Evolutionary conservation across 1,284 basidiomycete genomes (phyloP), one percentile per base, ranked within the genome.

Genomic region (Ustilago xerochloae): DNA sequence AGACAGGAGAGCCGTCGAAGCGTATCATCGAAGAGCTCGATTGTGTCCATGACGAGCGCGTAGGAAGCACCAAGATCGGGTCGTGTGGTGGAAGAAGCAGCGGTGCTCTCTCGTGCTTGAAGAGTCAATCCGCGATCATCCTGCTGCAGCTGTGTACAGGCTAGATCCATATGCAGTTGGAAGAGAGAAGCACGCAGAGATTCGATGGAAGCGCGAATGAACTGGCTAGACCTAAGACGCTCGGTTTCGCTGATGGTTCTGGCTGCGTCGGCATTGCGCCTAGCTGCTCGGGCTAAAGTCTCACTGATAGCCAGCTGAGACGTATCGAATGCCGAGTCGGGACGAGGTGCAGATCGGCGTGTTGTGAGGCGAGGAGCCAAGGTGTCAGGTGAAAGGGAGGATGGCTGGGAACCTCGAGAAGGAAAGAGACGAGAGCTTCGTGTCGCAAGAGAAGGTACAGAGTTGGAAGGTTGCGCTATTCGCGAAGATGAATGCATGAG

Each of bases 1-100:
- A 67, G 65, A 32, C 59, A 62, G 0, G 65, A 67, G 5, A 67
- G 52, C n/a, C 59, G 59, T 22, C 65, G 65, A 10, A 67, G 65
- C 10, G 59, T 67, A 35, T 67, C 65, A 38, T 67, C 65, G 54
- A 67, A 67, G 9, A 67, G 49, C 49, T 67, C 65, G 50, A 67
- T 67, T 9, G 65, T 67, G 59, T 67, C 54, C 65, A 67, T 67
- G 32, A 67, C 65, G 6, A 67, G 54, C 4, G 65, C 65, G 18
- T 57, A 67, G 4, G 64, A 61, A 6, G 59, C 32, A 22, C 54
- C 49, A 9, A 67, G 53, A 20, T 61, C 54, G 6, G 49, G 35
- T 4, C 26, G 41, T 7, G 22, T 24, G 9, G 28, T 24, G 9
- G 28, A 28, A n/a, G 36, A 36, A 6, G 50, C n/a, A 0, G 46